These are phyloP conservation scores for Flaveria brownii DNA, from an alignment of 129 eudicot genomes.

Conservation along the genomic window DNA sequence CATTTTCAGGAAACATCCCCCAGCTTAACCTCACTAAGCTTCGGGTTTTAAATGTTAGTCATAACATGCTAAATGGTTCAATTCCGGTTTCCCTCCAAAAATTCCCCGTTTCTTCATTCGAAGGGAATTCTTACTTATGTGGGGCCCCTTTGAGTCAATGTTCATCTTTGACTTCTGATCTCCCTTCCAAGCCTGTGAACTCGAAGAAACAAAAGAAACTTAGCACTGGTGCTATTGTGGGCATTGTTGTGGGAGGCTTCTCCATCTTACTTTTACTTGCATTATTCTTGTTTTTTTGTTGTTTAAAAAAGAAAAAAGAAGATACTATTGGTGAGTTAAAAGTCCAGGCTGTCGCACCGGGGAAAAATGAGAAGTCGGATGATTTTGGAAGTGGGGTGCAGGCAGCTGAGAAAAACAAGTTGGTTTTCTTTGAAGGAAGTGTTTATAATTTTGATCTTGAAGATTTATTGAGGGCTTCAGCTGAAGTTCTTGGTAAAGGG, in stretches of 20 bases:
- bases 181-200: constrained; percentile 24
- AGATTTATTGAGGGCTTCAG: constrained; percentile 88
- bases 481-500: constrained; percentile 97
- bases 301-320: constrained; percentile 49
- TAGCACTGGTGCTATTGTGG: constrained; percentile 47
- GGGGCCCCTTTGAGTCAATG: constrained; percentile 68
- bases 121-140: constrained; percentile 70
- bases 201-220: constrained; percentile 43
- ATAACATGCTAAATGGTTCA: constrained; percentile 59
- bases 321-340: constrained; percentile 37
- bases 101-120: constrained; percentile 69
- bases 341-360: constrained; percentile 48
- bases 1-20: constrained; percentile 63
- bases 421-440: constrained; percentile 71
- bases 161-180: constrained; percentile 40
- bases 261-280: constrained; percentile 38
- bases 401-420: constrained; percentile 76
- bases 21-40: constrained; percentile 50
- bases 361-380: constrained; percentile 56
- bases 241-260: constrained; percentile 51
- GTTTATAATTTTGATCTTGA: constrained; percentile 77
- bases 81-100: constrained; percentile 64
- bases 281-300: constrained; percentile 36
- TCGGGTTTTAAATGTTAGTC: constrained; percentile 54
- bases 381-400: constrained; percentile 95